Conservation (phyloP, 2,329 filamentous ascomycete species). For the Xylariaceae sp. region DNA sequence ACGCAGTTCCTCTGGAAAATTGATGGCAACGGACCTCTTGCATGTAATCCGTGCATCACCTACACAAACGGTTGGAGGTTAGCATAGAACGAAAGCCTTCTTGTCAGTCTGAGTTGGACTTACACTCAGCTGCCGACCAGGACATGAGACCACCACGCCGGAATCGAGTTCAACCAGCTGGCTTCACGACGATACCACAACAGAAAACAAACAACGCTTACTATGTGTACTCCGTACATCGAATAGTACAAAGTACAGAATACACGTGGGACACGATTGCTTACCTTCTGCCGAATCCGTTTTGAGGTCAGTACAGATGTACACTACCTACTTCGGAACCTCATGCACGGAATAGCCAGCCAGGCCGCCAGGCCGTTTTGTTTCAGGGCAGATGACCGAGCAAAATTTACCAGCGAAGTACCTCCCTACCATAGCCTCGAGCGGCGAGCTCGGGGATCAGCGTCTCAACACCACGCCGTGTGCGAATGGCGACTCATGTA, state of each 20-base stretch:
- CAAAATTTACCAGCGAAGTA: neutral
- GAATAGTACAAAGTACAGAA: neutral
- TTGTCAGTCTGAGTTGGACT: neutral
- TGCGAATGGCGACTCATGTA: conserved; percentile 9
- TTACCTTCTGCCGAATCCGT: neutral
- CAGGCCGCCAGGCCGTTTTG: conserved; percentile 3
- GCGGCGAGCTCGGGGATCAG: conserved; percentile 10
- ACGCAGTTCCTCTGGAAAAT: neutral
- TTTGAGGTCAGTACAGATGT: neutral
- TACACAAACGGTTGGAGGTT: neutral
- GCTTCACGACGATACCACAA: neutral
- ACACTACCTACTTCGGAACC: neutral
- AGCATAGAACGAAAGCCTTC: neutral
- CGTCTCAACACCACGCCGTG: conserved; percentile 1
- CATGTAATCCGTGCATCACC: neutral
- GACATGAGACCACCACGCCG: neutral
- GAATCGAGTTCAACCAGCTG: neutral
- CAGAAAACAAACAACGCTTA: neutral
- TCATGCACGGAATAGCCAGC: neutral
- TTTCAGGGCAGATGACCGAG: conserved; percentile 11
- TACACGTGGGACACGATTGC: neutral
- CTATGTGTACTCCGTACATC: neutral
- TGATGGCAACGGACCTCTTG: neutral
- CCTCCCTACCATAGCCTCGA: neutral
- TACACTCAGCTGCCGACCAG: neutral